A percentile compares a stretch with the other conserved stretches of the same genome.
Conservation (phyloP, 345 rosid genomes). For the Linum tenue region DNA sequence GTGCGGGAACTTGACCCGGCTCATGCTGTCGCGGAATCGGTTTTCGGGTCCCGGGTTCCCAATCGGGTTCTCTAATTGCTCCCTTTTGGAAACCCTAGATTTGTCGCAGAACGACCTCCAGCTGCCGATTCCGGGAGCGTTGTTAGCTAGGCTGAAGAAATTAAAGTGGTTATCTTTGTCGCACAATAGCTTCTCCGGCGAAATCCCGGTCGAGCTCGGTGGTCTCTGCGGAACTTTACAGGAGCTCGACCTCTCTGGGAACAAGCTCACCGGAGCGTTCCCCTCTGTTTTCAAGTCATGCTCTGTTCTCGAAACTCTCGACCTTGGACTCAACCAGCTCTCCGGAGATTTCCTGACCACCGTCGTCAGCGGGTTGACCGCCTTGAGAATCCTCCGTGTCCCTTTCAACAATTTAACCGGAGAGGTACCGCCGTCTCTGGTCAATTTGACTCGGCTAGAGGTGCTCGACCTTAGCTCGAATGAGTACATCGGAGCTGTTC, state of each 20-base stretch:
- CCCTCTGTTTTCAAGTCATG: slow-evolving; percentile 45
- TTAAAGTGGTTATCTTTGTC: slow-evolving; percentile 51
- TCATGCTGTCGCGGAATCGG: slow-evolving; percentile 49
- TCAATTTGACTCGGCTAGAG: slow-evolving; percentile 48
- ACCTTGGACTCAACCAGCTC: slow-evolving; percentile 61
- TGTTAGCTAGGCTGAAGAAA: slow-evolving; percentile 43
- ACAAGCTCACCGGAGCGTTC: slow-evolving; percentile 52
- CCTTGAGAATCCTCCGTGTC: slow-evolving; percentile 40
- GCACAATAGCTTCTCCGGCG: slow-evolving; percentile 48
- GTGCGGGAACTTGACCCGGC: slow-evolving; percentile 47
- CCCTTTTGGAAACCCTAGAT: slow-evolving; percentile 44
- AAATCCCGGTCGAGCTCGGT: slow-evolving; percentile 63
- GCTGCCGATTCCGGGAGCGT: slow-evolving; percentile 46
- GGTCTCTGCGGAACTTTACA: slow-evolving; percentile 42
- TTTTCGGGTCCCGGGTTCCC: slow-evolving; percentile 57
- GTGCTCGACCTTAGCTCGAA: slow-evolving; percentile 84
- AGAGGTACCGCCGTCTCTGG: slow-evolving; percentile 51
- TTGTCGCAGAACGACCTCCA: slow-evolving; percentile 55
- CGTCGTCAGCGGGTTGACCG: slow-evolving; percentile 52
- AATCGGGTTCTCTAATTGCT: slow-evolving; percentile 35
- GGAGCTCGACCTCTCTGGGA: slow-evolving; percentile 64
- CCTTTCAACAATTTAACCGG: slow-evolving; percentile 81
- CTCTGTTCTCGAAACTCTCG: slow-evolving; percentile 45
- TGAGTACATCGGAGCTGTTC: slow-evolving; percentile 50
- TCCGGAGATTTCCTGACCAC: slow-evolving; percentile 60